phyloP scores from a whole-genome alignment of 768 basidiomycete genomes.

The Phanerochaete carnosa region DNA sequence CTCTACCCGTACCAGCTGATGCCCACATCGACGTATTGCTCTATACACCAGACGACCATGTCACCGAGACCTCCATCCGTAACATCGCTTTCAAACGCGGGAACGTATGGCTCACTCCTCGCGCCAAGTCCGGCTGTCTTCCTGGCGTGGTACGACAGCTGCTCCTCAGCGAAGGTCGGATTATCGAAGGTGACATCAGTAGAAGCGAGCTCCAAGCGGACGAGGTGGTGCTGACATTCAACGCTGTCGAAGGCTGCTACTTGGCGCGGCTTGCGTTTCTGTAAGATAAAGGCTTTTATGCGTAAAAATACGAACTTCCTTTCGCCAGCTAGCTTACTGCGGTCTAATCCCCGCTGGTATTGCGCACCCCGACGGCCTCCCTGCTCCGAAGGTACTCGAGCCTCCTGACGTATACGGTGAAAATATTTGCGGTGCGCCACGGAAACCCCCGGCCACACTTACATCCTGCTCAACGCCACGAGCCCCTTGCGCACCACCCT shows the following conservation, averaged over 20 bases:
- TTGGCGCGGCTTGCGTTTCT: constrained; percentile 35
- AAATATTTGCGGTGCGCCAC: too few relatives aligned
- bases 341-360: not conserved
- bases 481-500: too few relatives aligned
- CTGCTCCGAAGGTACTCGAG: not conserved
- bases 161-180: constrained; percentile 56
- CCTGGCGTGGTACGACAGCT: constrained; percentile 67
- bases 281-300: not conserved
- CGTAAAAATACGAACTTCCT: not conserved
- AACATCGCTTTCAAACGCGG: constrained; percentile 67
- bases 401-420: not conserved
- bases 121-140: constrained; percentile 61
- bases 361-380: not conserved
- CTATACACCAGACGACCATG: constrained; percentile 43
- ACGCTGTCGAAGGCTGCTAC: constrained; percentile 68
- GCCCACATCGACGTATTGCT: constrained; percentile 57
- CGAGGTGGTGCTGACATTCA: constrained; percentile 70
- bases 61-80: constrained; percentile 68
- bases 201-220: constrained; percentile 42
- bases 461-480: not conserved
- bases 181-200: constrained; percentile 47
- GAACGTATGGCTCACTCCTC: constrained; percentile 64
- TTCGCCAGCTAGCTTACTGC: not conserved
- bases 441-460: not conserved
- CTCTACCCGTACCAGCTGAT: constrained; percentile 19